phyloP scores from a whole-genome alignment of 2,329 filamentous ascomycete species.

The Microdochium paspali region DNA sequence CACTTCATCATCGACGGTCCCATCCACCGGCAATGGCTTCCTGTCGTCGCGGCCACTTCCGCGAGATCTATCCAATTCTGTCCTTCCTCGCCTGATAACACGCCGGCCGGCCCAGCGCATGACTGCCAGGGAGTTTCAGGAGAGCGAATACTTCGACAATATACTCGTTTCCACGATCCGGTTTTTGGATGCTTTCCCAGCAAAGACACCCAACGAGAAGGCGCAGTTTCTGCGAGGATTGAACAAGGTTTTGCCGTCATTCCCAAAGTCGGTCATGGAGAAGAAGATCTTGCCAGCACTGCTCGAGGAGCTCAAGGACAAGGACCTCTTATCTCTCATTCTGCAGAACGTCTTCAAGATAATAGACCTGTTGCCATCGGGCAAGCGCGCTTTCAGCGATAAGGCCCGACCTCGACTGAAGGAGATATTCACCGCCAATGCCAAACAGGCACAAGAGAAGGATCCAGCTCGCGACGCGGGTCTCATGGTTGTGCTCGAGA shows the following conservation, averaged over 20 bases:
- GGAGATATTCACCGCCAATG: conserved; percentile 65
- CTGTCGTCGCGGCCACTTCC: conserved; percentile 72
- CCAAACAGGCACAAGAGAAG: conserved; percentile 56
- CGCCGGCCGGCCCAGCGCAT: conserved; percentile 79
- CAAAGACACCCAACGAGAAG: conserved; percentile 88
- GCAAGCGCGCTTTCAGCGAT: conserved; percentile 71
- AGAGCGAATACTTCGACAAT: conserved; percentile 95
- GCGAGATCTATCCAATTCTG: conserved; percentile 62
- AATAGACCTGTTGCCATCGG: conserved; percentile 65
- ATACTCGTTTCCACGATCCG: conserved; percentile 93
- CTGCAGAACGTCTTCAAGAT: conserved; percentile 91
- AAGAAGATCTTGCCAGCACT: conserved; percentile 87
- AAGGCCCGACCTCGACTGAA: conserved; percentile 77
- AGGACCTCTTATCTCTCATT: conserved; percentile 74
- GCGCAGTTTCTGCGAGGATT: conserved; percentile 84
- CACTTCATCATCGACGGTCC: conserved; percentile 66
- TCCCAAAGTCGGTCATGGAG: conserved; percentile 87
- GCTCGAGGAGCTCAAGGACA: conserved; percentile 89
- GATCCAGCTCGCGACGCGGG: conserved; percentile 81
- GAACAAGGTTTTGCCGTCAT: conserved; percentile 78
- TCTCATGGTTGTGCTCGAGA: conserved; percentile 82
- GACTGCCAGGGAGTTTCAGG: conserved; percentile 83
- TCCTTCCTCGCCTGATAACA: conserved; percentile 80
- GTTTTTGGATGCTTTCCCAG: conserved; percentile 83
- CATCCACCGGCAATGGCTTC: conserved; percentile 75